A percentile compares a stretch with the other conserved stretches of the same genome.
Conservation (phyloP, 139 green algal genomes). For the Chlamydomonas sp. region DNA sequence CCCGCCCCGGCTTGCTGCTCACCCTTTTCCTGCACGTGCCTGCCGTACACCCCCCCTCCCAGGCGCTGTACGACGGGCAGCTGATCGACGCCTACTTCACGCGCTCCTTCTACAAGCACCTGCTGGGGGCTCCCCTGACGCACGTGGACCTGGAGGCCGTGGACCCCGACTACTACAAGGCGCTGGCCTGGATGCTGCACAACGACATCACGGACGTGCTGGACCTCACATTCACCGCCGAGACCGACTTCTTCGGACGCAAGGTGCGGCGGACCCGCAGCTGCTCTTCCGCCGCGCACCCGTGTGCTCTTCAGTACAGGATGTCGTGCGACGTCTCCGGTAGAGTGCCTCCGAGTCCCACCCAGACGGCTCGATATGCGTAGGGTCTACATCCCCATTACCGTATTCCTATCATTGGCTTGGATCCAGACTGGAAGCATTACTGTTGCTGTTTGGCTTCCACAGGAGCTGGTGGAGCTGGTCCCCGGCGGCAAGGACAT, state of each 20-base stretch:
- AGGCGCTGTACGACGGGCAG: slow-evolving; percentile 94
- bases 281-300: slow-evolving; percentile 30
- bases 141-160: slow-evolving; percentile 97
- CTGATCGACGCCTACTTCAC: slow-evolving; percentile 98
- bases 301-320: neutral
- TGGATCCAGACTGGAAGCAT: neutral
- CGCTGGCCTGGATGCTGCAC: slow-evolving; percentile 91
- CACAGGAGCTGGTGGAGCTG: slow-evolving; percentile 79
- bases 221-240: slow-evolving; percentile 94
- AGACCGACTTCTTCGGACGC: slow-evolving; percentile 90
- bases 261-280: slow-evolving; percentile 40
- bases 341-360: too few relatives aligned
- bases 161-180: slow-evolving; percentile 96
- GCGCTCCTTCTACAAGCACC: slow-evolving; percentile 99
- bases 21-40: neutral
- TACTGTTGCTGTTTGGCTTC: neutral
- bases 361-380: too few relatives aligned
- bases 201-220: slow-evolving; percentile 97
- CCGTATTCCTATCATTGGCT: neutral
- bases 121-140: slow-evolving; percentile 91
- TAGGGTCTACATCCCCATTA: too few relatives aligned
- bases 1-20: neutral
- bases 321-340: neutral
- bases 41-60: slow-evolving; percentile 26
- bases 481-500: slow-evolving; percentile 74